phyloP scores from a whole-genome alignment of 495 filamentous ascomycete genomes.

The Saxophila tyrrhenica region DNA sequence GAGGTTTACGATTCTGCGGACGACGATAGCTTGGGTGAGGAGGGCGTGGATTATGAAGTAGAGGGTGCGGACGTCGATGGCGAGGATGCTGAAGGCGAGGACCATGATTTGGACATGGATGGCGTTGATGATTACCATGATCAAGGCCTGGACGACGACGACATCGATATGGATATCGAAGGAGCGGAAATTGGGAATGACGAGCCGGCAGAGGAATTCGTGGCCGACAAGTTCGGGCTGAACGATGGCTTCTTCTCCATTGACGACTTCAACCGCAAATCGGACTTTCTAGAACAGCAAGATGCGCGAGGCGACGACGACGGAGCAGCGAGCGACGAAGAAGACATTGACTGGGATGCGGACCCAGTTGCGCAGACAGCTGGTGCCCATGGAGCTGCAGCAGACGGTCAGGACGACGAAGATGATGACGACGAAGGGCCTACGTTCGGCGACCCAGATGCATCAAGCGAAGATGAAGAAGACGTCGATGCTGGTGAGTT shows the following conservation, averaged over 20 bases:
- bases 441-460: slow-evolving; percentile 61
- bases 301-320: slow-evolving; percentile 59
- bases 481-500: slow-evolving; percentile 40
- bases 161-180: slow-evolving; percentile 25
- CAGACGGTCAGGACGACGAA: slow-evolving; percentile 35
- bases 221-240: slow-evolving; percentile 51
- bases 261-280: slow-evolving; percentile 91
- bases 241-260: slow-evolving; percentile 99
- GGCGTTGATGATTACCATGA: slow-evolving; percentile 36
- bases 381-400: slow-evolving; percentile 11
- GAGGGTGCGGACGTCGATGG: slow-evolving; percentile 34
- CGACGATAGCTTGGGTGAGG: slow-evolving; percentile 33
- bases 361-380: slow-evolving; percentile 42
- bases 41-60: slow-evolving; percentile 61
- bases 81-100: slow-evolving; percentile 30
- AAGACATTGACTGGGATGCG: slow-evolving; percentile 73
- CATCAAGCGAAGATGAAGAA: slow-evolving; percentile 42
- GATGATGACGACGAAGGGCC: slow-evolving; percentile 60
- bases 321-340: slow-evolving; percentile 55
- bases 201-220: slow-evolving; percentile 35
- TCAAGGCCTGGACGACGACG: slow-evolving; percentile 24
- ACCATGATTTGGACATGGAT: slow-evolving; percentile 32
- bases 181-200: slow-evolving; percentile 33
- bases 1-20: slow-evolving; percentile 37
- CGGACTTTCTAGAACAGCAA: slow-evolving; percentile 72